phyloP scores from a whole-genome alignment of 108 stramenopile genomes.

The Pseudonitzschia delicatissima region DNA sequence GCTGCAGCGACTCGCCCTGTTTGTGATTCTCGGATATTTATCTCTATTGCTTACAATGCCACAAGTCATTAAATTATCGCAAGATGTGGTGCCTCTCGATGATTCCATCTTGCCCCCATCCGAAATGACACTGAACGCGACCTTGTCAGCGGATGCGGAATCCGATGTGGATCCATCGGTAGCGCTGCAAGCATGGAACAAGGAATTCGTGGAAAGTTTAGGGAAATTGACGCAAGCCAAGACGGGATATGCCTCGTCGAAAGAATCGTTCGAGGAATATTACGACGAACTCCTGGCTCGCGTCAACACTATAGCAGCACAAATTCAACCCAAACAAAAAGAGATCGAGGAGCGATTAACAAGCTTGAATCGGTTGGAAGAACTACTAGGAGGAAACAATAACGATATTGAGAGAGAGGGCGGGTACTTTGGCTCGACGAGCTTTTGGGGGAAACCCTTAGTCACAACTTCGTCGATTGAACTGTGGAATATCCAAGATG shows the following conservation, averaged over 20 bases:
- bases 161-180: background rate
- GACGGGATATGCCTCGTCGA: background rate
- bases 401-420: constrained; percentile 2
- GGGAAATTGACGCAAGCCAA: constrained; percentile 4
- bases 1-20: background rate
- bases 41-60: background rate
- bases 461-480: constrained; percentile 18
- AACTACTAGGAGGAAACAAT: background rate
- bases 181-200: background rate
- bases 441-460: constrained; percentile 12
- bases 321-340: background rate
- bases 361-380: constrained; percentile 5
- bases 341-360: background rate
- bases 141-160: background rate
- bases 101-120: background rate
- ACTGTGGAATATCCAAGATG: constrained; percentile 21
- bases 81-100: constrained; percentile 6
- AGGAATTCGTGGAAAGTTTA: background rate
- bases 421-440: background rate
- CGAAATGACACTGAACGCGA: background rate
- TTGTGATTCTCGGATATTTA: background rate
- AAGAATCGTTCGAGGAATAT: background rate
- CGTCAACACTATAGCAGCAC: background rate
- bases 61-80: constrained; percentile 4
- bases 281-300: background rate